phyloP scores from a whole-genome alignment of 1,139 yeast species.

The Oligophagozyma castellii region DNA sequence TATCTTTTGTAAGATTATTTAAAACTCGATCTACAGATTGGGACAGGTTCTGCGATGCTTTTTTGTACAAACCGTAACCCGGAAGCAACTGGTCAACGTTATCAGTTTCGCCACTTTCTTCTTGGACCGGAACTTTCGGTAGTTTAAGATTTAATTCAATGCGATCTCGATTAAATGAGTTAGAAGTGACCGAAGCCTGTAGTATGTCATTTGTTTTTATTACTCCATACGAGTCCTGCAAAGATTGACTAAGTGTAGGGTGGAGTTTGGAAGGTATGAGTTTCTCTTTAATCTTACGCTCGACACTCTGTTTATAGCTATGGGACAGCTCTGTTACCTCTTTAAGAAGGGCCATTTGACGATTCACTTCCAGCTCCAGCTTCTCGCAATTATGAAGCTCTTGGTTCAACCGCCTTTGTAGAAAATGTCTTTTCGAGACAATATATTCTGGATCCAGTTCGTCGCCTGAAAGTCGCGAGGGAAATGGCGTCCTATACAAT shows the following conservation, averaged over 20 bases:
- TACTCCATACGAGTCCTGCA: too few species aligned
- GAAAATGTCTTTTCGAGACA: slow-evolving; percentile 18
- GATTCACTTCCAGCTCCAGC: slow-evolving; percentile 12
- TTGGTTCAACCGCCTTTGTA: slow-evolving; percentile 16
- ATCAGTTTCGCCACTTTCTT: neutral
- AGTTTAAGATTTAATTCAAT: slow-evolving; percentile 5
- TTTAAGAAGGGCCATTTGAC: slow-evolving; percentile 11
- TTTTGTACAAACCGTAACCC: neutral
- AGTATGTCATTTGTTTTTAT: too few species aligned
- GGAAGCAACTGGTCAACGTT: slow-evolving; percentile 1
- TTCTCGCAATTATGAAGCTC: slow-evolving; percentile 16
- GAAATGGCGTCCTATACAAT: slow-evolving; percentile 14
- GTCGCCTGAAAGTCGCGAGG: slow-evolving; percentile 14
- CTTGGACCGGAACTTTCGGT: neutral
- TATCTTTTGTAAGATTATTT: neutral
- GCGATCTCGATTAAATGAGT: slow-evolving; percentile 2
- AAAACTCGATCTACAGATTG: neutral
- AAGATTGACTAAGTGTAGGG: too few species aligned
- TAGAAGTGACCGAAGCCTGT: neutral
- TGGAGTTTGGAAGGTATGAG: slow-evolving; percentile 14
- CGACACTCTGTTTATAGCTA: slow-evolving; percentile 7
- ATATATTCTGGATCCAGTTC: slow-evolving; percentile 21
- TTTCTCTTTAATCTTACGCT: slow-evolving; percentile 9
- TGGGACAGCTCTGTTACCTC: slow-evolving; percentile 9
- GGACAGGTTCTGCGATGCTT: neutral